Conservation (phyloP, 1,139 yeast species). For the Yamadazyma sp. region DNA sequence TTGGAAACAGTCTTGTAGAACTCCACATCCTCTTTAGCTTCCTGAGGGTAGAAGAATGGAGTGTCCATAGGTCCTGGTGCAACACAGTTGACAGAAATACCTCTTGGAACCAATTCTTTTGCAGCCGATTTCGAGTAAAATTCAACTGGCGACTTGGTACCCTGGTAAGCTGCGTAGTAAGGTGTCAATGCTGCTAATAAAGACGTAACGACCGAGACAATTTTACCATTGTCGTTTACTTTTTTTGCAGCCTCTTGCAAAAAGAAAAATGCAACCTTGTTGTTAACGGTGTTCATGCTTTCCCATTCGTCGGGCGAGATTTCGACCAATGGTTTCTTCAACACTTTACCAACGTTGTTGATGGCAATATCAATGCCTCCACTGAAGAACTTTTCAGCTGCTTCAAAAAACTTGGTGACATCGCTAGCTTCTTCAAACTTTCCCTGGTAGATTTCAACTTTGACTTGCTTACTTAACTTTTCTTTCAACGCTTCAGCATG, state of each 20-base stretch:
- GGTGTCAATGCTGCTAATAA: conserved; percentile 66
- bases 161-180: conserved; percentile 57
- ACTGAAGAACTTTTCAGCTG: conserved; percentile 45
- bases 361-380: conserved; percentile 59
- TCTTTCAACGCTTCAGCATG: conserved; percentile 34
- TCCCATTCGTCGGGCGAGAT: conserved; percentile 55
- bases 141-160: conserved; percentile 63
- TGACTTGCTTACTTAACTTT: conserved; percentile 36
- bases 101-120: conserved; percentile 50
- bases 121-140: conserved; percentile 57
- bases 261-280: conserved; percentile 62
- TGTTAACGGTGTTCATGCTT: conserved; percentile 50
- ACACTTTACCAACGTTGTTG: conserved; percentile 65
- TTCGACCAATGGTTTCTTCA: conserved; percentile 58
- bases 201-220: conserved; percentile 60
- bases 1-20: conserved; percentile 53
- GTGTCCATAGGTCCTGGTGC: conserved; percentile 79
- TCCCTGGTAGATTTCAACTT: conserved; percentile 47
- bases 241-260: conserved; percentile 55
- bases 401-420: conserved; percentile 43
- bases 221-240: conserved; percentile 52
- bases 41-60: conserved; percentile 65
- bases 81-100: conserved; percentile 55
- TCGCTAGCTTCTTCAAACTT: conserved; percentile 44
- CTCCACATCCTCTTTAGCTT: conserved; percentile 50